phyloP scores from a whole-genome alignment of 2,329 filamentous ascomycete species.

The Hymenoscyphus infarciens region DNA sequence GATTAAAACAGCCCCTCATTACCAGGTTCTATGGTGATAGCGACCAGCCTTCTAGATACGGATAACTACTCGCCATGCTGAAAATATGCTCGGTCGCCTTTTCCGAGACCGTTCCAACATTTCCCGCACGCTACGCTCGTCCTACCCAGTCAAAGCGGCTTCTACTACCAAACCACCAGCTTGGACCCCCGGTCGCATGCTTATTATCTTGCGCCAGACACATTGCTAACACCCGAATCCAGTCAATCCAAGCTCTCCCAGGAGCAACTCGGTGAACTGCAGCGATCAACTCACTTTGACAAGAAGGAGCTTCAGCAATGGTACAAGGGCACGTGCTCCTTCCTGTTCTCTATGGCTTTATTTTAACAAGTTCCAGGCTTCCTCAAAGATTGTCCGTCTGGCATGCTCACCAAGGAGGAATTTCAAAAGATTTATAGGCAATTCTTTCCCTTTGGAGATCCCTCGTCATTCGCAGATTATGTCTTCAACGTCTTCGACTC shows the following conservation, averaged over 20 bases:
- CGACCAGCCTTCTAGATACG: background rate
- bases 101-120: background rate
- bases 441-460: constrained; percentile 98
- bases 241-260: constrained; percentile 98
- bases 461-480: constrained; percentile 95
- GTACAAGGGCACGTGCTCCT: constrained; percentile 82
- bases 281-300: constrained; percentile 97
- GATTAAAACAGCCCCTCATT: background rate
- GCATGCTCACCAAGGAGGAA: constrained; percentile 95
- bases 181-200: background rate
- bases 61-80: background rate
- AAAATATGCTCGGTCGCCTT: background rate
- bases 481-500: constrained; percentile 99
- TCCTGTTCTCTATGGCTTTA: background rate
- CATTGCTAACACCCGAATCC: constrained; percentile 21
- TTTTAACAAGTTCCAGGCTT: constrained; percentile 60
- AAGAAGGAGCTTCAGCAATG: constrained; percentile 99
- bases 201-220: background rate
- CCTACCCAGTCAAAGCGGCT: background rate
- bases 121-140: background rate
- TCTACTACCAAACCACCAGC: background rate
- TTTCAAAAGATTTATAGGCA: constrained; percentile 99
- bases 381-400: constrained; percentile 95
- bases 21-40: background rate
- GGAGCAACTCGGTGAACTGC: constrained; percentile 90